Conservation (phyloP, 768 basidiomycete species). For the Inosperma sp. region DNA sequence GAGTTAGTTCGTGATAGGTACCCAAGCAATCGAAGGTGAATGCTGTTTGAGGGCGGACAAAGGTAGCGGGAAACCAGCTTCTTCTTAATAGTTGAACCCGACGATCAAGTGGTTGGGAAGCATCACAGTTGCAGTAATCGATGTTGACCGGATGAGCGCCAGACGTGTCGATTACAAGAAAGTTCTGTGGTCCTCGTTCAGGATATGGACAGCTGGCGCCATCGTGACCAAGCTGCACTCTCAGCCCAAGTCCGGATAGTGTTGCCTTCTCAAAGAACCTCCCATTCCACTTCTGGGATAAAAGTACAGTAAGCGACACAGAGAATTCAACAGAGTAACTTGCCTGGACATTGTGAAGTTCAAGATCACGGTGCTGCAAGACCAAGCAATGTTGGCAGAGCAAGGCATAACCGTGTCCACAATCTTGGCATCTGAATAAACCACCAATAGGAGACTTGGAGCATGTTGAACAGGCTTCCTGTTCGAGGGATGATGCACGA, state of each 20-base stretch:
- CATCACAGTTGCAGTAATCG: constrained; percentile 12
- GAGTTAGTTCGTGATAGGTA: constrained; percentile 2
- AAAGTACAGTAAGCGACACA: too few relatives aligned
- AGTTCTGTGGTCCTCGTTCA: not conserved
- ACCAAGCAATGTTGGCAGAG: too few relatives aligned
- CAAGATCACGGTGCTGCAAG: too few relatives aligned
- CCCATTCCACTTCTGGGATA: too few relatives aligned
- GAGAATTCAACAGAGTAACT: too few relatives aligned
- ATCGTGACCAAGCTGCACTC: constrained; percentile 14
- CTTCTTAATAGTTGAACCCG: constrained; percentile 12
- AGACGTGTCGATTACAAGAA: constrained; percentile 12
- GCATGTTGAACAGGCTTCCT: not conserved
- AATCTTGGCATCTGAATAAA: too few relatives aligned
- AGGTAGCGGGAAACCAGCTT: constrained; percentile 13
- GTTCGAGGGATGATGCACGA: too few relatives aligned
- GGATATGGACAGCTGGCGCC: constrained; percentile 12
- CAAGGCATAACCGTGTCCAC: too few relatives aligned
- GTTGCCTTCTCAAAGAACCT: too few relatives aligned
- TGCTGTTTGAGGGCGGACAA: too few relatives aligned
- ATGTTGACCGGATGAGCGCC: constrained; percentile 16
- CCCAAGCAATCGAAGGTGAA: constrained; percentile 7
- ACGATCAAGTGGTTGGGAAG: not conserved
- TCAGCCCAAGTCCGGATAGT: constrained; percentile 7
- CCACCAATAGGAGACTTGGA: too few relatives aligned
- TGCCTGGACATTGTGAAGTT: too few relatives aligned